phyloP scores from a whole-genome alignment of 2,329 filamentous ascomycete genomes.

The Sporothrix inflata region DNA sequence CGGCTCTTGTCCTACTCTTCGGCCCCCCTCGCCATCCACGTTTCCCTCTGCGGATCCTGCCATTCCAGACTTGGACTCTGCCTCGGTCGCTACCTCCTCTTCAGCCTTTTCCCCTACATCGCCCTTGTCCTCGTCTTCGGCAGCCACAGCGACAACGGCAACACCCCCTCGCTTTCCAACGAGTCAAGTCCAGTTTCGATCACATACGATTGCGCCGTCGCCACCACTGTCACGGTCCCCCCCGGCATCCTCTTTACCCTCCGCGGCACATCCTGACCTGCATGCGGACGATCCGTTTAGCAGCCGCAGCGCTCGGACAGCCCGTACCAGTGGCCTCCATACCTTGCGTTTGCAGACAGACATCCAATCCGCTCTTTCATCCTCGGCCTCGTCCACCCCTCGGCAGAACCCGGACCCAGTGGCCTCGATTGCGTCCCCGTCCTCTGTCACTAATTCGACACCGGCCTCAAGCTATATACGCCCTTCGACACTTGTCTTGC shows the following conservation, averaged over 20 bases:
- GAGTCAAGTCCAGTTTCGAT: conserved; percentile 37
- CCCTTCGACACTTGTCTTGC: conserved; percentile 39
- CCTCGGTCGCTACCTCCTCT: neutral
- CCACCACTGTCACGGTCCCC: conserved; percentile 36
- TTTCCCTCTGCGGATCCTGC: neutral
- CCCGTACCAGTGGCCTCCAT: neutral
- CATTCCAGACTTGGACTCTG: neutral
- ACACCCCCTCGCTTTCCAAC: conserved; percentile 15
- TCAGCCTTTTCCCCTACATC: neutral
- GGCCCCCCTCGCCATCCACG: neutral
- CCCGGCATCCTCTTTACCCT: neutral
- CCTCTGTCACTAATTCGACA: conserved; percentile 13
- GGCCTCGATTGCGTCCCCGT: conserved; percentile 21
- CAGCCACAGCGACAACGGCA: neutral
- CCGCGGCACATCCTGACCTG: neutral
- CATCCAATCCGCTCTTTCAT: conserved; percentile 23
- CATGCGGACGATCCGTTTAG: neutral
- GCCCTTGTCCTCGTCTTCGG: neutral
- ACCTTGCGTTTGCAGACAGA: conserved; percentile 32
- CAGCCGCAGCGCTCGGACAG: neutral
- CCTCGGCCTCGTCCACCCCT: conserved; percentile 31
- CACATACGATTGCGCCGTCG: conserved; percentile 41
- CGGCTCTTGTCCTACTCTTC: neutral
- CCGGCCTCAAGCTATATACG: conserved; percentile 35
- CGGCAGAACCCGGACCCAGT: conserved; percentile 23